Evolutionary conservation across 805 yeast genomes (phyloP), one percentile per base, ranked within the genome.

Genomic region (Ogataea pilisensis): DNA sequence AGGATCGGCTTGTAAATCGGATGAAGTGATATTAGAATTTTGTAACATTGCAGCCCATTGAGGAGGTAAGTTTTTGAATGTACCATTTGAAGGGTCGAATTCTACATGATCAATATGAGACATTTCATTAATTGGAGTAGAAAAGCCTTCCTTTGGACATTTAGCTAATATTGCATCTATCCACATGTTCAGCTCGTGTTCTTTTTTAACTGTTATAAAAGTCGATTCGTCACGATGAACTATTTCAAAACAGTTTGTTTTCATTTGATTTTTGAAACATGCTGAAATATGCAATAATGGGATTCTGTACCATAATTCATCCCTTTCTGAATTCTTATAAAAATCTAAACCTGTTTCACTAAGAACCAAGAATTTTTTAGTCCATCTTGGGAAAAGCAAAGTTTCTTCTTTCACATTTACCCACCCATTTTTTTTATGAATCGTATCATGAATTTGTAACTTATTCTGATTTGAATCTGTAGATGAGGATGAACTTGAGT

Each of bases 351-450:
- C 76, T 31, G 84, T 74, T 48, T 89, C 96, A 51, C 78, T 78
- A 36, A 91, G 68, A 5, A 86, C 84, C 66, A 91, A 68, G 61
- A 71, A 91, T 53, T 93, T 76, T 57, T 89, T 89, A 43, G 90
- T 89, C 99, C 99, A 91, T 51, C 95, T 70, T 60, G 90, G 89
- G 5, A 89, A 78, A 48, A 87, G 76, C 47, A 91, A 68, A 12
- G 97, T 96, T 53, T 91, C 97, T 53, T 91, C 98, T 61, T 87
- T 90, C 44, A 88, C 80, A 40, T 85, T 85, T 18, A 88, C 90
- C 95, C 96, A 90, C 0, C 97, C 96, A 43, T 78, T 72, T 43
- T 76, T 48, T 37, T 69, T 61, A 43, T 64, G 63, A 27, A 60
- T 53, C 3, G 60, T 54, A 30, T 63, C 49, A 34, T 64, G 68